Evolutionary conservation across 2,329 filamentous ascomycete genomes (phyloP), one percentile per base, ranked within the genome.

Genomic region (Colletotrichum ledebouriae): DNA sequence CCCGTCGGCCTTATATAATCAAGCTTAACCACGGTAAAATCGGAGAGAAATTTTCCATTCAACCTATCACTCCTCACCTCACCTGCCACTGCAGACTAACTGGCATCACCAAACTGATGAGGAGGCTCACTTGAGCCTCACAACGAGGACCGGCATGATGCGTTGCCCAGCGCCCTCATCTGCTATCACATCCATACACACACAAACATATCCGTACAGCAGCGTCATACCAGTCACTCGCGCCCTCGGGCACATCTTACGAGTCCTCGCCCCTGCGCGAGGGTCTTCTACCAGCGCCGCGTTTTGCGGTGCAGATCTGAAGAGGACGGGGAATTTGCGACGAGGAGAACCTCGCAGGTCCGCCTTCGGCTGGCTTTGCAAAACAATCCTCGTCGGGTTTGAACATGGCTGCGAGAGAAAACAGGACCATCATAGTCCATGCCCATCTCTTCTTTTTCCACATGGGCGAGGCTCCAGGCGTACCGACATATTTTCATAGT

Each of bases 401-500:
- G 11, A 22, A 29, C 15, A 15, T 22, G 17, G 77, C 77, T 85
- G 83, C 83, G 73, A 85, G 79, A 85, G 60, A 73, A 77, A 75
- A 69, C 70, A 29, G 83, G 83, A 79, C 83, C 83, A 83, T 85
- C 83, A 85, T 85, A 85, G 83, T 85, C 83, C 83, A 75, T 77
- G 83, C 77, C 82, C 77, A 80, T 81, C 77, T 78, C 22, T 72
- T 72, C 67, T 29, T 69, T 73, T 73, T 62, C 75, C 72, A 85
- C 83, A 78, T 78, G 79, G 82, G 82, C 81, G 83, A 80, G 83
- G 83, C 83, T 85, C 83, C 83, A 72, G 76, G 82, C 76, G 83
- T 75, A 82, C 83, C 83, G 72, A 69, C 66, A 69, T 57, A 34
- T 50, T 4, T 33, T 15, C 37, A 12, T 12, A 7, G 7, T 29